Percentiles rank a stretch among this genome's conserved stretches.
Conservation (phyloP, 1,284 basidiomycete species). For the Rhodotorula sp. region DNA sequence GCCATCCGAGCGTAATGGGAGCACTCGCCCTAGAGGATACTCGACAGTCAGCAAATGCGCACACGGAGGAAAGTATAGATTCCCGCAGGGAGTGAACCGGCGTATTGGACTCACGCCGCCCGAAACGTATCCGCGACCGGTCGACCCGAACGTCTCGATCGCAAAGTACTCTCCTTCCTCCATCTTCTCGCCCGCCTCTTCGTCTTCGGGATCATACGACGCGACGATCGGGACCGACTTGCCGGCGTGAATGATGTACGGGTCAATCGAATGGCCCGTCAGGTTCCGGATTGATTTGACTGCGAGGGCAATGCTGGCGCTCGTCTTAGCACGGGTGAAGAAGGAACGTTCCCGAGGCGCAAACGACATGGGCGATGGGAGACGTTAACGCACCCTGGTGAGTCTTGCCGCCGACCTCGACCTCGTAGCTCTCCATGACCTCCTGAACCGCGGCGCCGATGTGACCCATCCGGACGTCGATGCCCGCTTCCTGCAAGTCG, state of each 20-base stretch:
- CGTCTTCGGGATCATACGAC: conserved; percentile 54
- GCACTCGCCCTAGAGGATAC: conserved; percentile 68
- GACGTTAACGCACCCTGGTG: conserved; percentile 64
- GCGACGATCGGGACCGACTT: conserved; percentile 88
- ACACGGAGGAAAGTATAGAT: conserved; percentile 40
- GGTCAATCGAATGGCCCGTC: conserved; percentile 84
- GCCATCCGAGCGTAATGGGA: conserved; percentile 86
- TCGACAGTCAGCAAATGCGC: not conserved
- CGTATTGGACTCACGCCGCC: conserved; percentile 55
- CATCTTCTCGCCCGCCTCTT: conserved; percentile 79
- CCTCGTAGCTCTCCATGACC: conserved; percentile 98
- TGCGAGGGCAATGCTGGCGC: conserved; percentile 46
- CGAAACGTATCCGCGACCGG: conserved; percentile 87
- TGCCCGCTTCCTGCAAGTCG: conserved; percentile 81
- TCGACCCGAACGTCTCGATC: conserved; percentile 97
- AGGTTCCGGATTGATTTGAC: conserved; percentile 89
- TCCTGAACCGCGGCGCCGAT: conserved; percentile 92
- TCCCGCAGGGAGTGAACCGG: conserved; percentile 49
- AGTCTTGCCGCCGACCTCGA: conserved; percentile 81
- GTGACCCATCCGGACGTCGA: conserved; percentile 91
- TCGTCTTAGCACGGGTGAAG: too few relatives aligned
- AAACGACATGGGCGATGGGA: not conserved
- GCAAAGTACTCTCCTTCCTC: conserved; percentile 99
- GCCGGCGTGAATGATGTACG: conserved; percentile 80
- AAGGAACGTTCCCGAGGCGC: too few relatives aligned